Evolutionary conservation across 2,329 filamentous ascomycete genomes (phyloP).

Genomic region (Fusarium temperatum): DNA sequence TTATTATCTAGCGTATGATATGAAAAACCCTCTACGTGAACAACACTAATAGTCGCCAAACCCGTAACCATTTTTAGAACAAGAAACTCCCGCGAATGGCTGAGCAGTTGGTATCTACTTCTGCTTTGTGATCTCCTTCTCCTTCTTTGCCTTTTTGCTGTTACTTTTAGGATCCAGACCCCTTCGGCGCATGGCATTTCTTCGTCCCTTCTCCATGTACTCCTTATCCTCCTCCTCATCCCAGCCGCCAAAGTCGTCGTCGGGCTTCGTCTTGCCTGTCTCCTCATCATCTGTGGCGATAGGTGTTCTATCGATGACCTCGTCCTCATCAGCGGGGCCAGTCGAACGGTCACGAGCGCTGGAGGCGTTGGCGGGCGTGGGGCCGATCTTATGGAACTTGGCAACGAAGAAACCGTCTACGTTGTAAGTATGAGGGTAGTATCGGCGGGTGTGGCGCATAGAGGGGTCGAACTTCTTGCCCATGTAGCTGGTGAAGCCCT

Average conservation of each 20-base stretch:
- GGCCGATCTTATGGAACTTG: slow-evolving; percentile 93
- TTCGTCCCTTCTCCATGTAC: slow-evolving; percentile 77
- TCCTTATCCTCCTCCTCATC: slow-evolving; percentile 77
- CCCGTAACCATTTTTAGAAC: slow-evolving; percentile 25
- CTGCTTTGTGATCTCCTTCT: slow-evolving; percentile 40
- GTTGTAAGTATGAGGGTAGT: slow-evolving; percentile 92
- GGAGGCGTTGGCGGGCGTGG: slow-evolving; percentile 68
- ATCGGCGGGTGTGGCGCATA: slow-evolving; percentile 83
- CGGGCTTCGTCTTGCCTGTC: slow-evolving; percentile 49
- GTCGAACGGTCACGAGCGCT: slow-evolving; percentile 46
- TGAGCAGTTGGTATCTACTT: slow-evolving; percentile 31
- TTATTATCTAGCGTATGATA: slow-evolving; percentile 27
- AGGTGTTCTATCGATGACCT: slow-evolving; percentile 74
- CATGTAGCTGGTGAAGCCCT: slow-evolving; percentile 90
- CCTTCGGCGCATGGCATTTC: slow-evolving; percentile 76
- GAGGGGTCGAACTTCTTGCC: slow-evolving; percentile 91
- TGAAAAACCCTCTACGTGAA: slow-evolving; percentile 25
- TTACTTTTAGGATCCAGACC: slow-evolving; percentile 75
- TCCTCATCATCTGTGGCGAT: slow-evolving; percentile 60
- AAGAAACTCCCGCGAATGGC: slow-evolving; percentile 29
- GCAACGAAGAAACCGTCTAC: slow-evolving; percentile 98
- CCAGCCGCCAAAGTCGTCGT: slow-evolving; percentile 74
- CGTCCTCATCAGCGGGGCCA: slow-evolving; percentile 48
- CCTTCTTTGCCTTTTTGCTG: slow-evolving; percentile 47
- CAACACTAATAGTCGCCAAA: slow-evolving; percentile 18